phyloP scores from a whole-genome alignment of 1,139 yeast genomes.

The Debaryomyces sp. region DNA sequence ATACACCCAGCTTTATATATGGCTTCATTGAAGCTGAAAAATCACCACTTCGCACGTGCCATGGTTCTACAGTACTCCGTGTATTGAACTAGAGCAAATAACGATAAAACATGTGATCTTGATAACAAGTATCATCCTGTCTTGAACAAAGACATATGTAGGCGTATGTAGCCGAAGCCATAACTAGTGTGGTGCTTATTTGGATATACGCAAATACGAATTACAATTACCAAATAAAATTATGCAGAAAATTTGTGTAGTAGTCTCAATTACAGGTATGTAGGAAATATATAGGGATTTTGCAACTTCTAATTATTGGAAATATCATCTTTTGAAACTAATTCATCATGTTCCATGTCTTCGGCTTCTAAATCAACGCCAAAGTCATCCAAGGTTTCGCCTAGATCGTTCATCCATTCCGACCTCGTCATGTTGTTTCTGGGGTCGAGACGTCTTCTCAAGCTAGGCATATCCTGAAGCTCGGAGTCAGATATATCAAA shows the following conservation, averaged over 20 bases:
- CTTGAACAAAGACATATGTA: background rate
- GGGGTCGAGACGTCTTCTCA: slow-evolving; percentile 33
- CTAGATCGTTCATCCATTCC: slow-evolving; percentile 77
- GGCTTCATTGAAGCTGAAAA: slow-evolving; percentile 1
- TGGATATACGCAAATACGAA: background rate
- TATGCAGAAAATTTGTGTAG: background rate
- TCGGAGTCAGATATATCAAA: slow-evolving; percentile 19
- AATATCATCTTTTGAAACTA: background rate
- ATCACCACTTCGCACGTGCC: slow-evolving; percentile 20
- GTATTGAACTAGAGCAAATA: background rate
- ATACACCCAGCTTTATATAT: background rate
- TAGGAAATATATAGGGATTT: background rate
- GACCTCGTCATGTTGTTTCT: slow-evolving; percentile 33
- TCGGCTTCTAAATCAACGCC: slow-evolving; percentile 86
- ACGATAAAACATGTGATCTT: slow-evolving; percentile 7
- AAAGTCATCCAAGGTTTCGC: slow-evolving; percentile 79
- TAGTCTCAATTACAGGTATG: background rate
- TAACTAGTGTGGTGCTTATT: background rate
- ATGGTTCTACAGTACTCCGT: slow-evolving; percentile 10
- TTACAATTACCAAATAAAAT: background rate
- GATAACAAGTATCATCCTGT: background rate
- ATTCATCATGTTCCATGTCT: slow-evolving; percentile 25
- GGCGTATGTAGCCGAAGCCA: background rate
- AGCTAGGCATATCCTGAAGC: slow-evolving; percentile 17
- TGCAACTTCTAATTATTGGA: slow-evolving; percentile 1